These are phyloP conservation scores for Gremmenia infestans DNA, from an alignment of 2,329 filamentous ascomycete species.

Conservation along the genomic window DNA sequence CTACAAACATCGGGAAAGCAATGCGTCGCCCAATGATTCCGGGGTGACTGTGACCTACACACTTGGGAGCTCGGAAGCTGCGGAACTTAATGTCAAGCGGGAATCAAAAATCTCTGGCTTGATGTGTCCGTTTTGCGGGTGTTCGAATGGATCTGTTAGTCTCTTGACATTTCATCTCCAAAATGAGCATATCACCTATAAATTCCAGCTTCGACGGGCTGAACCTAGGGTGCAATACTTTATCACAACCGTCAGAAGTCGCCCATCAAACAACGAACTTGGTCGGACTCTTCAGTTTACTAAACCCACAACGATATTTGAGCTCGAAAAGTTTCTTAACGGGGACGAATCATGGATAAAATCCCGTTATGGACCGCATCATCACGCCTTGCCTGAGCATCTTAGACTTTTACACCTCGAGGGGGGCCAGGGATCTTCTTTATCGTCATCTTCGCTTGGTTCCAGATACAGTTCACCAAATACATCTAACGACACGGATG, in stretches of 20 bases:
- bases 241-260: conserved; percentile 23
- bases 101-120: conserved; percentile 19
- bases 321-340: conserved; percentile 39
- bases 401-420: conserved; percentile 2
- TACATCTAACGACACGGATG: conserved; percentile 18
- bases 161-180: conserved; percentile 23
- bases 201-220: conserved; percentile 19
- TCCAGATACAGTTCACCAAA: conserved; percentile 28
- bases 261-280: conserved; percentile 27
- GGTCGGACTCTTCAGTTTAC: conserved; percentile 38
- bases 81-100: conserved; percentile 17
- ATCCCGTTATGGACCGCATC: conserved; percentile 38
- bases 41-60: conserved; percentile 21
- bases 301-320: conserved; percentile 39
- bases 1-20: conserved; percentile 9
- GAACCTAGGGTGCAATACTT: conserved; percentile 40
- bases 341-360: conserved; percentile 44
- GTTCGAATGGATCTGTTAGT: conserved; percentile 12
- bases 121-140: conserved; percentile 24
- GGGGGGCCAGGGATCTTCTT: conserved; percentile 13
- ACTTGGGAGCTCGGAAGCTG: conserved; percentile 21
- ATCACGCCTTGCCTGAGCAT: conserved; percentile 27
- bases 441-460: conserved; percentile 21
- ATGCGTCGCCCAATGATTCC: conserved; percentile 21
- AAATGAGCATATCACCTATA: conserved; percentile 23